A percentile compares a stretch with the other conserved stretches of the same genome.
These are phyloP conservation scores for Coffea eugenioides DNA, from an alignment of 257 asterid species.

Conservation along the genomic window DNA sequence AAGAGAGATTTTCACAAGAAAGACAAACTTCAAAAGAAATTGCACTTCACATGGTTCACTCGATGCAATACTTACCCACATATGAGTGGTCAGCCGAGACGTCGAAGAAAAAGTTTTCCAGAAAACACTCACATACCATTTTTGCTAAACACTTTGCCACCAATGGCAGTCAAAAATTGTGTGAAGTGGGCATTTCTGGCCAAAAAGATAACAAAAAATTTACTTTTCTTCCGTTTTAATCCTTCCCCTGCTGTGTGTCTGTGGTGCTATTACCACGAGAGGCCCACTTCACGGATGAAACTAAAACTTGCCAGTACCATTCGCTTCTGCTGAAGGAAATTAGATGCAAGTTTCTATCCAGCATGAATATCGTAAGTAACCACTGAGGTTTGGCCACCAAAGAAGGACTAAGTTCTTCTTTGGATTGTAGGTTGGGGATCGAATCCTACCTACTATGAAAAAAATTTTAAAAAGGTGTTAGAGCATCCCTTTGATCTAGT, in stretches of 20 bases:
- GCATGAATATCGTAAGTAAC: too few relatives aligned
- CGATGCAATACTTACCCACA: constrained; percentile 12
- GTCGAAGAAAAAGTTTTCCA: constrained; percentile 4
- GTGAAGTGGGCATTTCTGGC: constrained; percentile 16
- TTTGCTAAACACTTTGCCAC: constrained; percentile 8
- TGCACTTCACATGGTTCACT: constrained; percentile 23
- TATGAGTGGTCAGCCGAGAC: constrained; percentile 12
- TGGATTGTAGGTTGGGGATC: too few relatives aligned
- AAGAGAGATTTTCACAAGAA: not conserved
- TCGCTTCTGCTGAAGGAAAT: too few relatives aligned
- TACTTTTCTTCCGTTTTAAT: constrained; percentile 1
- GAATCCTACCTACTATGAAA: too few relatives aligned
- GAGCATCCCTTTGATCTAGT: too few relatives aligned
- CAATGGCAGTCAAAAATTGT: constrained; percentile 13
- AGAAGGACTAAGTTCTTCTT: too few relatives aligned
- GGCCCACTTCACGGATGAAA: constrained; percentile 8
- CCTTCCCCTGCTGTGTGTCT: not conserved
- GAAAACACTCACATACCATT: constrained; percentile 1
- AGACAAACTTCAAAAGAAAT: constrained; percentile 1
- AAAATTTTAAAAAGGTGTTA: too few relatives aligned
- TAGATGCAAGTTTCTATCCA: too few relatives aligned
- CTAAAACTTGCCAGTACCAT: too few relatives aligned
- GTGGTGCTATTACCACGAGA: too few relatives aligned
- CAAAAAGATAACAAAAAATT: constrained; percentile 12
- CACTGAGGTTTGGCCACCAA: too few relatives aligned